phyloP scores from a whole-genome alignment of 495 filamentous ascomycete genomes.

The Xylaria acuta region DNA sequence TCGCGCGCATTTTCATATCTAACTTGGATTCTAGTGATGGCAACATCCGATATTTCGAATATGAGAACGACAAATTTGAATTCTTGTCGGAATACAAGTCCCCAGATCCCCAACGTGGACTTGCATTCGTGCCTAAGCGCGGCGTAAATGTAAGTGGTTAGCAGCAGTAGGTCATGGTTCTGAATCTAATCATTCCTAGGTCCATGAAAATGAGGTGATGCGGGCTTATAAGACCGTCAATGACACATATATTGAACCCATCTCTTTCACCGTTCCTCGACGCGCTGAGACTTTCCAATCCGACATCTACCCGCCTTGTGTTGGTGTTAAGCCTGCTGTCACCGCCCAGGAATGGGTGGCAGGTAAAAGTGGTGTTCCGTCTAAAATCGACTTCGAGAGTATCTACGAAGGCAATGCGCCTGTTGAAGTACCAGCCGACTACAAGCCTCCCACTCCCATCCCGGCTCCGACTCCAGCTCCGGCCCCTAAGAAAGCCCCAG shows the following conservation, averaged over 20 bases:
- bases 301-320: slow-evolving; percentile 90
- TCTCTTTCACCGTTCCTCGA: slow-evolving; percentile 96
- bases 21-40: slow-evolving; percentile 70
- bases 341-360: slow-evolving; percentile 81
- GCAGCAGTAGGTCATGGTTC: not conserved
- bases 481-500: slow-evolving; percentile 61
- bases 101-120: slow-evolving; percentile 86
- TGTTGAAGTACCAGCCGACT: slow-evolving; percentile 73
- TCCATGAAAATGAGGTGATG: slow-evolving; percentile 96
- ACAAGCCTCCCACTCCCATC: slow-evolving; percentile 63
- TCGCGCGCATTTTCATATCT: slow-evolving; percentile 13
- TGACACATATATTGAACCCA: slow-evolving; percentile 91
- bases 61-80: slow-evolving; percentile 97
- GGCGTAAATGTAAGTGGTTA: slow-evolving; percentile 75
- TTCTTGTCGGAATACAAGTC: slow-evolving; percentile 96
- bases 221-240: slow-evolving; percentile 96
- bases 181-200: slow-evolving; percentile 48
- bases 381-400: slow-evolving; percentile 92
- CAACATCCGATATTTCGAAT: slow-evolving; percentile 98
- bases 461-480: slow-evolving; percentile 56
- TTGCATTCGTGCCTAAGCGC: slow-evolving; percentile 94
- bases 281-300: slow-evolving; percentile 96
- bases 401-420: slow-evolving; percentile 84
- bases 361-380: slow-evolving; percentile 80
- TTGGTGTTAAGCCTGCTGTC: slow-evolving; percentile 78